Conservation (phyloP, 2,329 filamentous ascomycete species). For the Volutella citrinella region DNA sequence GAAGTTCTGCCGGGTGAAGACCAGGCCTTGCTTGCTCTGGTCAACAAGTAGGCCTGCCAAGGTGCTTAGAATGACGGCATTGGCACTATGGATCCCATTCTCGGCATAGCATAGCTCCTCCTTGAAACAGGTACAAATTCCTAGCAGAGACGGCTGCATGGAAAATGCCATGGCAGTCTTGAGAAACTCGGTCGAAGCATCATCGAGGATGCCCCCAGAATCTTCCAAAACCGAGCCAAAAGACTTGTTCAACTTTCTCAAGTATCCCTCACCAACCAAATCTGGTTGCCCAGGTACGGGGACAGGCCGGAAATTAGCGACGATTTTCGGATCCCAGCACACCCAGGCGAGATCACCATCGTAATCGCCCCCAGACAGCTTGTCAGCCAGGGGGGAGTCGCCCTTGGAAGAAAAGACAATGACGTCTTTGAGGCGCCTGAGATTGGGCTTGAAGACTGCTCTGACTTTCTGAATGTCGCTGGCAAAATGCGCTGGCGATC, state of each 20-base stretch:
- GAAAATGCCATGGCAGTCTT: conserved; percentile 55
- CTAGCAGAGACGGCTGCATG: conserved; percentile 55
- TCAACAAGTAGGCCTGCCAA: conserved; percentile 56
- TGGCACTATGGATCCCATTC: conserved; percentile 43
- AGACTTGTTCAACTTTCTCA: conserved; percentile 46
- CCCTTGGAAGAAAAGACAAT: conserved; percentile 72
- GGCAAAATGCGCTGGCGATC: conserved; percentile 65
- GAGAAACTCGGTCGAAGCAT: conserved; percentile 44
- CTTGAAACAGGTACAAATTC: conserved; percentile 62
- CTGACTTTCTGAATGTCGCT: conserved; percentile 71
- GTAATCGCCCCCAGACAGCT: conserved; percentile 76
- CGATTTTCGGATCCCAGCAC: conserved; percentile 68
- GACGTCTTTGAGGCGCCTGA: conserved; percentile 72
- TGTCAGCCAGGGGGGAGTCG: conserved; percentile 60
- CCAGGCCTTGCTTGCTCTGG: conserved; percentile 51
- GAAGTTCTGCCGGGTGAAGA: conserved; percentile 37
- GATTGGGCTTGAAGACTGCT: conserved; percentile 54
- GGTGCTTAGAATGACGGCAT: conserved; percentile 48
- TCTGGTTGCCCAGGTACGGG: conserved; percentile 31
- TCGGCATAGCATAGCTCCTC: conserved; percentile 60
- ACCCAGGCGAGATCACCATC: conserved; percentile 79
- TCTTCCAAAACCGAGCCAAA: conserved; percentile 44
- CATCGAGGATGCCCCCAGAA: conserved; percentile 25
- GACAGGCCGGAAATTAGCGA: conserved; percentile 64
- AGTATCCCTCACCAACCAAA: conserved; percentile 42